Percentiles rank a stretch among this genome's conserved stretches.
Evolutionary conservation across 1,284 basidiomycete genomes (phyloP).

Genomic region (Anthracocystis walkeri): DNA sequence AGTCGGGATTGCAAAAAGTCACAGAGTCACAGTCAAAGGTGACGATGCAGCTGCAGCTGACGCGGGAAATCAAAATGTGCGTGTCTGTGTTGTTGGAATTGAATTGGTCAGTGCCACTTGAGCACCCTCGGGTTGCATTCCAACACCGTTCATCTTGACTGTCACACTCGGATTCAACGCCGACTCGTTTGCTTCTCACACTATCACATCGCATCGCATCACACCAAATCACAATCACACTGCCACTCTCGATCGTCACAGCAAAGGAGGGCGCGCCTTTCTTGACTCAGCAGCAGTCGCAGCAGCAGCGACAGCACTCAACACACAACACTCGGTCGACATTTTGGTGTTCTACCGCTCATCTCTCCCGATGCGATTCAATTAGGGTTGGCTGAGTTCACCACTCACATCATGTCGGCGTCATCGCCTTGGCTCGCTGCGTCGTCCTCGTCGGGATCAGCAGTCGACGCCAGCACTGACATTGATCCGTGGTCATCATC

Average conservation of each 20-base stretch:
- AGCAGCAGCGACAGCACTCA: not conserved
- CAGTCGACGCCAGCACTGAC: constrained; percentile 8
- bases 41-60: not conserved
- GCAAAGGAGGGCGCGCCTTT: not conserved
- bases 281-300: constrained; percentile 6
- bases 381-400: not conserved
- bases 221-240: not conserved
- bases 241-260: too few relatives aligned
- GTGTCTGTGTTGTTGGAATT: not conserved
- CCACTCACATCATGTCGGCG: constrained; percentile 20
- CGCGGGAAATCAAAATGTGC: not conserved
- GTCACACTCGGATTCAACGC: constrained; percentile 3
- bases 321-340: not conserved
- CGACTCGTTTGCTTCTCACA: not conserved
- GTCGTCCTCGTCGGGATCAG: constrained; percentile 7
- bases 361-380: not conserved
- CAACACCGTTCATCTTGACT: not conserved
- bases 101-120: constrained; percentile 8
- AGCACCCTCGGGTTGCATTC: not conserved
- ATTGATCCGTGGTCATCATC: constrained; percentile 21
- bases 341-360: not conserved
- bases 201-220: not conserved
- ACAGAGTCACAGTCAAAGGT: too few relatives aligned
- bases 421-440: constrained; percentile 31
- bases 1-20: too few relatives aligned